Percentiles rank a stretch among this genome's conserved stretches.
Evolutionary conservation across 495 filamentous ascomycete species (phyloP).

Genomic region (Annulohypoxylon stygium): DNA sequence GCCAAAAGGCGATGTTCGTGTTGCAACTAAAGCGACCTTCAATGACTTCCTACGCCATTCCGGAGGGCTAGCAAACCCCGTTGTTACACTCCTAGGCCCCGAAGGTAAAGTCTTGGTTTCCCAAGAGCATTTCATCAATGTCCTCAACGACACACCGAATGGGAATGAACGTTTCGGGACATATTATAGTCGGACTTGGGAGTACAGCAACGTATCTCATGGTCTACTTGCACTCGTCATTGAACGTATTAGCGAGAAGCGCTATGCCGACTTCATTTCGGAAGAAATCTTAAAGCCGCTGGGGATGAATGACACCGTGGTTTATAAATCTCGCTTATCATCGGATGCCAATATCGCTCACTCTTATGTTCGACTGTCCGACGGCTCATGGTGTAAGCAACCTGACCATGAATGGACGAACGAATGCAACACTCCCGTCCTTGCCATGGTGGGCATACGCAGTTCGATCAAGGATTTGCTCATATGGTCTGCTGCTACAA

Average conservation of each 20-base stretch:
- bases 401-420: conserved; percentile 9
- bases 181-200: conserved; percentile 6
- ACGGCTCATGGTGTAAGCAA: neutral
- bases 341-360: neutral
- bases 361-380: conserved; percentile 4
- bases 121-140: conserved; percentile 9
- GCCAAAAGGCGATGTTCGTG: conserved; percentile 4
- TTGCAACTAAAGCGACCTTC: conserved; percentile 7
- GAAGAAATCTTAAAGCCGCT: conserved; percentile 10
- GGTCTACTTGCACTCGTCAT: conserved; percentile 4
- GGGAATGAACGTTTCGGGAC: neutral
- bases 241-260: neutral
- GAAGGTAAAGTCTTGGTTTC: conserved; percentile 7
- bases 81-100: conserved; percentile 7
- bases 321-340: neutral
- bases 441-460: conserved; percentile 10
- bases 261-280: conserved; percentile 10
- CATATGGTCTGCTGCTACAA: neutral
- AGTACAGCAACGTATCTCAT: conserved; percentile 12
- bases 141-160: conserved; percentile 5
- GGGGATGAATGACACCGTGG: conserved; percentile 8
- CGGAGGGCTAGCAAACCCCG: conserved; percentile 2
- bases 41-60: conserved; percentile 13
- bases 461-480: conserved; percentile 9
- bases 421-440: neutral